phyloP scores from a whole-genome alignment of 768 basidiomycete genomes.

The Asterophora parasitica region DNA sequence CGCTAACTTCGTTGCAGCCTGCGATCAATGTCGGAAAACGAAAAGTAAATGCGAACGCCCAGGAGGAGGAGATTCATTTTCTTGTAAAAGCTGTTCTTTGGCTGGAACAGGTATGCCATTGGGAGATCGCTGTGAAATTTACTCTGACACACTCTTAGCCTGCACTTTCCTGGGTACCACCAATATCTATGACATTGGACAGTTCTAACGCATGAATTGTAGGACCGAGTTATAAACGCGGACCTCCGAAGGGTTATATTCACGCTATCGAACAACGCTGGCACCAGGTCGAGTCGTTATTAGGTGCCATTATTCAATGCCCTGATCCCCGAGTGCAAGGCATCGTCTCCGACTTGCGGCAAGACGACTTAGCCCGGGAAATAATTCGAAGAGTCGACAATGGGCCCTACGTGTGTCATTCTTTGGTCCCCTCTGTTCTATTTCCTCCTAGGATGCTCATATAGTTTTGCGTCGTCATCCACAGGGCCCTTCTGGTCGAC shows the following conservation, averaged over 20 bases:
- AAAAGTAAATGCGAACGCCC: slow-evolving; percentile 81
- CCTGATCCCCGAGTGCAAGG: slow-evolving; percentile 59
- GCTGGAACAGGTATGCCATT: slow-evolving; percentile 46
- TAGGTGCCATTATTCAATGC: slow-evolving; percentile 76
- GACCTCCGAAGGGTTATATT: slow-evolving; percentile 87
- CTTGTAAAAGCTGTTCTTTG: slow-evolving; percentile 61
- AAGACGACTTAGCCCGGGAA: slow-evolving; percentile 73
- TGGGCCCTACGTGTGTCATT: slow-evolving; percentile 65
- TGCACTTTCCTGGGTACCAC: slow-evolving; percentile 61
- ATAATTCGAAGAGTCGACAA: slow-evolving; percentile 73
- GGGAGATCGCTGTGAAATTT: slow-evolving; percentile 1
- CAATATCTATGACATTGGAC: not conserved
- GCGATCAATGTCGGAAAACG: slow-evolving; percentile 83
- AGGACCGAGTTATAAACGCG: slow-evolving; percentile 81
- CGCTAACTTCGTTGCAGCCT: slow-evolving; percentile 42
- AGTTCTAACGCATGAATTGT: not conserved
- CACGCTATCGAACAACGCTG: slow-evolving; percentile 89
- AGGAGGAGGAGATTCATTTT: slow-evolving; percentile 37
- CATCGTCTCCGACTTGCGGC: slow-evolving; percentile 57
- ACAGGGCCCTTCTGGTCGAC: slow-evolving; percentile 68
- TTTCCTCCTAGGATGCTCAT: not conserved
- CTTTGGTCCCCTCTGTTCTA: not conserved
- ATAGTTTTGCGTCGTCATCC: slow-evolving; percentile 4
- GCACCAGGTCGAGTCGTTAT: slow-evolving; percentile 89
- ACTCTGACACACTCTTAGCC: slow-evolving; percentile 29